These are phyloP conservation scores for Macrolepiota fuliginosa DNA, from an alignment of 768 basidiomycete genomes.

Conservation along the genomic window DNA sequence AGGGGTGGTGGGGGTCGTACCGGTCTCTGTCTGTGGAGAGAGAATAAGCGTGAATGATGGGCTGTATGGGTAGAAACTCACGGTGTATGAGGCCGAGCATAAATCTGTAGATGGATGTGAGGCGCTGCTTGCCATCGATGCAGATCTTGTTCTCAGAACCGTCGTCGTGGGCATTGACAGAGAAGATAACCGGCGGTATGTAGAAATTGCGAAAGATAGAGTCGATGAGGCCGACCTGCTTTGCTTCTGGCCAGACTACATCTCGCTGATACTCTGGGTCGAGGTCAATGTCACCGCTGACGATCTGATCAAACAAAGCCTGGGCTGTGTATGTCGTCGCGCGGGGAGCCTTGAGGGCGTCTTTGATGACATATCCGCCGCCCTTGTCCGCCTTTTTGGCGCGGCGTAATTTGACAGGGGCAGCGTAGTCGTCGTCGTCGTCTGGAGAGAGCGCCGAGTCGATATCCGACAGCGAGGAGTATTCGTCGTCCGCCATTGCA, in stretches of 20 bases:
- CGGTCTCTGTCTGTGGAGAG: slow-evolving; percentile 47
- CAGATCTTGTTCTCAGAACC: slow-evolving; percentile 66
- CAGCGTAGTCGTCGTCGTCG: background rate
- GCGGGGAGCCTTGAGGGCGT: slow-evolving; percentile 52
- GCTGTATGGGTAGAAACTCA: slow-evolving; percentile 21
- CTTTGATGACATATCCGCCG: slow-evolving; percentile 30
- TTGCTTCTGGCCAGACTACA: slow-evolving; percentile 76
- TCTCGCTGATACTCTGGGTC: slow-evolving; percentile 82
- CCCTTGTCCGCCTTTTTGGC: slow-evolving; percentile 17
- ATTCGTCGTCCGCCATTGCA: slow-evolving; percentile 1
- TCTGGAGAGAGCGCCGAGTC: background rate
- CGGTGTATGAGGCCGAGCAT: slow-evolving; percentile 71
- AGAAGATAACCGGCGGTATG: slow-evolving; percentile 59
- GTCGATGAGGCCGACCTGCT: slow-evolving; percentile 76
- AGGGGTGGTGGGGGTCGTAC: slow-evolving; percentile 29
- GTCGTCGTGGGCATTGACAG: slow-evolving; percentile 52
- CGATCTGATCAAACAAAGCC: slow-evolving; percentile 64
- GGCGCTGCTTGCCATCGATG: slow-evolving; percentile 79
- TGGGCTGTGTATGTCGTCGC: slow-evolving; percentile 66
- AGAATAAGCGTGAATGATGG: background rate
- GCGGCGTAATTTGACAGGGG: background rate
- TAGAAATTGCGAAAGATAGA: slow-evolving; percentile 79
- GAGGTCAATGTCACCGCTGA: slow-evolving; percentile 60
- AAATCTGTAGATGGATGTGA: slow-evolving; percentile 74
- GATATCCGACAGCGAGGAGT: background rate